These are phyloP conservation scores for Nissolia schottii DNA, from an alignment of 306 rosid genomes.

Conservation along the genomic window DNA sequence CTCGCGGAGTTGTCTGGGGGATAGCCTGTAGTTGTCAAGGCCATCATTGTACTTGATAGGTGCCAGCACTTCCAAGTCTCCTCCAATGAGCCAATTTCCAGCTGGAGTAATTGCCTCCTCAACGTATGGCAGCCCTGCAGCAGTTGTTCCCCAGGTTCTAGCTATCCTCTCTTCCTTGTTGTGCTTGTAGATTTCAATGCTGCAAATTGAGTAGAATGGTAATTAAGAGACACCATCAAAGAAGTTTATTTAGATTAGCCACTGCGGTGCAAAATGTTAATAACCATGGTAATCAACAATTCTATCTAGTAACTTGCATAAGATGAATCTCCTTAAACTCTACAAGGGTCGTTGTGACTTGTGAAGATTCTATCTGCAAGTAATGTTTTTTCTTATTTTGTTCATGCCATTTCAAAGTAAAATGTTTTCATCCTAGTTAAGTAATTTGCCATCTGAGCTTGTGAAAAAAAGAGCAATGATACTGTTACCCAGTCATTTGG, in stretches of 20 bases:
- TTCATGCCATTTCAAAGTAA: not conserved
- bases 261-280: too few species aligned
- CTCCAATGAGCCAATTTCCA: conserved; percentile 94
- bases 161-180: conserved; percentile 96
- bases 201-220: conserved; percentile 19
- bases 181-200: conserved; percentile 91
- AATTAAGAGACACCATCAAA: not conserved
- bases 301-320: too few species aligned
- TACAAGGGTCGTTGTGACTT: too few species aligned
- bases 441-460: not conserved
- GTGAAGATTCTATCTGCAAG: too few species aligned
- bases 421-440: not conserved
- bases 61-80: conserved; percentile 80
- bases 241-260: not conserved
- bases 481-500: too few species aligned
- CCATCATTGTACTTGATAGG: conserved; percentile 84
- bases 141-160: conserved; percentile 93
- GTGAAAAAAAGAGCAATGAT: too few species aligned
- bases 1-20: conserved; percentile 79
- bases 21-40: conserved; percentile 84
- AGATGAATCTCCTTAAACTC: too few species aligned
- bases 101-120: conserved; percentile 78
- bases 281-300: too few species aligned
- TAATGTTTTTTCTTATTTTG: too few species aligned
- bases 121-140: conserved; percentile 84